Evolutionary conservation across 192 early-diverging fungal genomes (phyloP), one percentile per base, ranked within the genome.

Genomic region (Fimicolochytrium jonesii): DNA sequence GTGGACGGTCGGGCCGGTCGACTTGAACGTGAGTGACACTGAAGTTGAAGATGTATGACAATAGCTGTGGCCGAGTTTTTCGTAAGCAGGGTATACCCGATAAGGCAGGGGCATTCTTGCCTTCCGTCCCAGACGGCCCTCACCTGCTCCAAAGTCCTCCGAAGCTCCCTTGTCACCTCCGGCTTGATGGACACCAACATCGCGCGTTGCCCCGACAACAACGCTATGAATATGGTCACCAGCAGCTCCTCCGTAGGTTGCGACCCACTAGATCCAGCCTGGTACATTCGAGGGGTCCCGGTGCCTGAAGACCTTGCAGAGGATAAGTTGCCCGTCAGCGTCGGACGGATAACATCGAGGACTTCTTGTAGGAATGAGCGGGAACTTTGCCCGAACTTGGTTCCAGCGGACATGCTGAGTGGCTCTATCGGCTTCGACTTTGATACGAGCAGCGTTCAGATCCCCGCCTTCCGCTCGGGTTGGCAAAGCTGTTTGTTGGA

Each of bases 221-320:
- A 32, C 49, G 62, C 43, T 28, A 64, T 41, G n/a, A 64, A 42
- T 5, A 64, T 45, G 23, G 51, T 44, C 10, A 55, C 44, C 22
- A 64, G 37, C 15, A 64, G 62, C 33, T 64, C 62, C 31, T 64
- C 62, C 17, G 62, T 64, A 9, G 49, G 39, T 41, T 55, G 53
- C 31, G n/a, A n/a, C n/a, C n/a, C n/a, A n/a, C n/a, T n/a, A n/a
- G n/a, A n/a, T n/a, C n/a, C n/a, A n/a, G n/a, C n/a, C n/a, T n/a
- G n/a, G n/a, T n/a, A n/a, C n/a, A n/a, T n/a, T n/a, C n/a, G n/a
- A n/a, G n/a, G n/a, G n/a, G n/a, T n/a, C n/a, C n/a, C n/a, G n/a
- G n/a, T n/a, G n/a, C n/a, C n/a, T n/a, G 26, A 50, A 10, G 53
- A 55, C 4, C 53, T n/a, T n/a, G n/a, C 53, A n/a, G 53, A 55